Evolutionary conservation across 768 basidiomycete genomes (phyloP), one percentile per base, ranked within the genome.

Genomic region (Suillus plorans): DNA sequence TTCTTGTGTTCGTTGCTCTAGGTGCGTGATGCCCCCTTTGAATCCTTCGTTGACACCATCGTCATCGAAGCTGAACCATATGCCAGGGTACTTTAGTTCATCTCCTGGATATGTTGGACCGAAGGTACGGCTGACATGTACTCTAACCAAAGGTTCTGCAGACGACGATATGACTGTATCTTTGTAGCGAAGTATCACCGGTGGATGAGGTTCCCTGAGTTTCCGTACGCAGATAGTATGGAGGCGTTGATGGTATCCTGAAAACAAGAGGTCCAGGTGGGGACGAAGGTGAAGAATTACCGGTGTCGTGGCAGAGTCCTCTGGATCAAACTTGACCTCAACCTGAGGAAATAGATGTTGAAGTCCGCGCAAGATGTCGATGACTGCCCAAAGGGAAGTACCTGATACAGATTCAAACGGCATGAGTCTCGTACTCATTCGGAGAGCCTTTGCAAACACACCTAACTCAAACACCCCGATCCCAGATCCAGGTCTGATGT

Each of bases 61-160:
- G 60, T 92, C 92, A 50, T 91, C 90, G 67, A 94, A 94, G 68
- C 87, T 86, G 72, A 95, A 95, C 84, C 88, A 89, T 41, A 94
- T 81, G 0, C 92, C 92, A 3, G 92, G 93, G 76, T 94, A 95
- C 50, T 84, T 85, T 68, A 94, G 76, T 68, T 90, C 89, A 64
- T 92, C 89, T 34, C 85, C 85, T 13, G 89, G 86, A 74, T 94
- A 94, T 0, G 92, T 94, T 2, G 92, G 93, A 3, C 92, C 92
- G 75, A 95, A 94, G 18, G 84, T 86, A 47, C 86, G 84, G 64
- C 84, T 89, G 4, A 94, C 89, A 37, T 81, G 83, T 2, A 89
- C 81, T 50, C 88, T 84, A 56, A 86, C 80, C 18, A 95, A 77
- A 2, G 85, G 79, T 50, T 89, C 85, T 31, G 85, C 81, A 0